Evolutionary conservation across 2,329 filamentous ascomycete species (phyloP).

Genomic region (Xylaria sp.): DNA sequence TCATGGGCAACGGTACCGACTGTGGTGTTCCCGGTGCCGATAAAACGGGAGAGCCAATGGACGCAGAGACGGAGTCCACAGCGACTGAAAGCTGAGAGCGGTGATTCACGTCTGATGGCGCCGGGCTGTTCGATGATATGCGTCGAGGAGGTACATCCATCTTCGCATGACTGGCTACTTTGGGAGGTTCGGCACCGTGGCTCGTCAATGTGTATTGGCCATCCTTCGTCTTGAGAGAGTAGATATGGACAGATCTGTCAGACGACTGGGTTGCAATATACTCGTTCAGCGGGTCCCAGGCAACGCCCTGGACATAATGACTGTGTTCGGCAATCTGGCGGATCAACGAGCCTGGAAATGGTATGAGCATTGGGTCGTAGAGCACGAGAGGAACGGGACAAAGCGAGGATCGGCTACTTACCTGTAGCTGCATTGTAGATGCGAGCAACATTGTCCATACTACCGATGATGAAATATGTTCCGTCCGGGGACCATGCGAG

Average conservation of each 20-base stretch:
- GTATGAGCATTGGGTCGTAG: conserved; percentile 6
- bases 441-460: conserved; percentile 97
- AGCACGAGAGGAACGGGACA: background rate
- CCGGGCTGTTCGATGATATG: conserved; percentile 87
- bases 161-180: conserved; percentile 70
- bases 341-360: conserved; percentile 24
- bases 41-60: conserved; percentile 74
- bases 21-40: conserved; percentile 93
- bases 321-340: conserved; percentile 32
- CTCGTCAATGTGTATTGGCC: conserved; percentile 76
- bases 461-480: conserved; percentile 92
- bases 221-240: conserved; percentile 92
- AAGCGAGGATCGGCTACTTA: conserved; percentile 23
- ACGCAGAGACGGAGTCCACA: conserved; percentile 43
- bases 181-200: conserved; percentile 62
- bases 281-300: conserved; percentile 97
- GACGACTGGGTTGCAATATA: conserved; percentile 98
- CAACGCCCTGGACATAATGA: conserved; percentile 96
- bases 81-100: conserved; percentile 59
- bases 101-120: conserved; percentile 73
- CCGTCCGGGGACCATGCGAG: conserved; percentile 98
- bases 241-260: conserved; percentile 95
- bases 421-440: conserved; percentile 91
- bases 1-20: conserved; percentile 87
- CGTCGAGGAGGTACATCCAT: conserved; percentile 90